Conservation (phyloP, 2,329 filamentous ascomycete genomes). For the Diaporthe helianthi region DNA sequence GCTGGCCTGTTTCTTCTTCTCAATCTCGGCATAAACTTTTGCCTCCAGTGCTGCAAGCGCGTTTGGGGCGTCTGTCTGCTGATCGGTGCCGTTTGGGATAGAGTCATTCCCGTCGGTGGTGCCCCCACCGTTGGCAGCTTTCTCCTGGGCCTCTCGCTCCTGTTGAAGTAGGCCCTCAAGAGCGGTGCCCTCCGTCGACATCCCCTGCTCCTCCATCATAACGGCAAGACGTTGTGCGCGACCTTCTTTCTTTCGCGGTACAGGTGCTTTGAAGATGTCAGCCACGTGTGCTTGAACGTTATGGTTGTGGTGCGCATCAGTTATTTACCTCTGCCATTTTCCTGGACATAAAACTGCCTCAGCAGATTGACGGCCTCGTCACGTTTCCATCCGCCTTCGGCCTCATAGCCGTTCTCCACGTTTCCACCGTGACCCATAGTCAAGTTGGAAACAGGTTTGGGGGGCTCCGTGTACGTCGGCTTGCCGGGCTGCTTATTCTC, state of each 20-base stretch:
- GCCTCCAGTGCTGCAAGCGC: not conserved
- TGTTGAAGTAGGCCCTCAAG: conserved; percentile 34
- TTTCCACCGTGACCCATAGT: conserved; percentile 65
- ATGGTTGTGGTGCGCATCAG: too few relatives aligned
- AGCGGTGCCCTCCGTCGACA: conserved; percentile 37
- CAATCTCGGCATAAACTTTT: conserved; percentile 11
- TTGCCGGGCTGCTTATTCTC: conserved; percentile 33
- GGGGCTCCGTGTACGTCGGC: conserved; percentile 32
- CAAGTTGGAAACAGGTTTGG: conserved; percentile 36
- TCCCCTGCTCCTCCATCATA: conserved; percentile 55
- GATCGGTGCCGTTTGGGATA: not conserved
- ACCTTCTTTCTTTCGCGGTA: conserved; percentile 62
- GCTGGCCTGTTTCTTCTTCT: not conserved
- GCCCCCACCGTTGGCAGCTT: conserved; percentile 7
- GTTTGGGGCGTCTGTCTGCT: not conserved
- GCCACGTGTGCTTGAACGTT: not conserved
- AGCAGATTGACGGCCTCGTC: conserved; percentile 94
- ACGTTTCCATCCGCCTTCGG: conserved; percentile 85
- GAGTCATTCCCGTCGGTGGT: not conserved
- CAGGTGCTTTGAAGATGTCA: conserved; percentile 48
- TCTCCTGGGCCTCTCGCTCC: conserved; percentile 33
- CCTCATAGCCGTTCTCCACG: conserved; percentile 80
- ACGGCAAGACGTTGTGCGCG: conserved; percentile 60
- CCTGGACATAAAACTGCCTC: conserved; percentile 94
- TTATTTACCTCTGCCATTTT: conserved; percentile 84